Base-by-base conservation (phyloP, 2,329 filamentous ascomycete species). In the Leptographium lundbergii region DNA sequence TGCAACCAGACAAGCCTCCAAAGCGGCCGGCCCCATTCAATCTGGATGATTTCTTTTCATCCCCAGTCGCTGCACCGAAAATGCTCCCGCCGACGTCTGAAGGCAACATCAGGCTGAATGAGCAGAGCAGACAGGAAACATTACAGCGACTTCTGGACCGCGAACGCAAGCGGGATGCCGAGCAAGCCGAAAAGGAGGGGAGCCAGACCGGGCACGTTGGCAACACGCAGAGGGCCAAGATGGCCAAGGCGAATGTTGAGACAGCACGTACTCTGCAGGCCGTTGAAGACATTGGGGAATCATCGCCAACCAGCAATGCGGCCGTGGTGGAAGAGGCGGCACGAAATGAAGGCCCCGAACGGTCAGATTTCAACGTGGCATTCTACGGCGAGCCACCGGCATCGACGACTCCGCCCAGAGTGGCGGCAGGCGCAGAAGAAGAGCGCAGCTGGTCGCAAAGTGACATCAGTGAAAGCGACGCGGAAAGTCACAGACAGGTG, bases 11-110 rank as follows among this genome's bases (percentile, higher is more conserved):
- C 6, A 53, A 34, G 34, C 22, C 57, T 17, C 39, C 54, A 4
- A 48, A 29, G 32, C 57, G 29, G 4, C 42, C 58, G 7, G 25
- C 45, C 1, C 59, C 55, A 5, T 54, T 62, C 36, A 59, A 58
- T 17, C 58, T 64, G 7, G 63, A 62, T 47, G 59, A 60, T 10
- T 84, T 83, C 66, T 84, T 84, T 66, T 84, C 81, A 0, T 83
- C 81, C 3, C 80, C 81, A 0, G 74, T 75, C 0, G 63, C 68
- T 9, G 63, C 75, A 29, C 74, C 74, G 2, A 65, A 65, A 5
- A 66, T 66, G 56, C 63, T 65, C 27, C 56, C 57, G 2, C 65
- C 61, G 1, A 61, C 61, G 6, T 61, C 60, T 2, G 59, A 62
- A 22, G 11, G 59, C 4, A 61, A 61, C 48, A 60, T 63, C 29